These are phyloP conservation scores for Fusarium proliferatum DNA, from an alignment of 2,329 filamentous ascomycete species.

Conservation along the genomic window DNA sequence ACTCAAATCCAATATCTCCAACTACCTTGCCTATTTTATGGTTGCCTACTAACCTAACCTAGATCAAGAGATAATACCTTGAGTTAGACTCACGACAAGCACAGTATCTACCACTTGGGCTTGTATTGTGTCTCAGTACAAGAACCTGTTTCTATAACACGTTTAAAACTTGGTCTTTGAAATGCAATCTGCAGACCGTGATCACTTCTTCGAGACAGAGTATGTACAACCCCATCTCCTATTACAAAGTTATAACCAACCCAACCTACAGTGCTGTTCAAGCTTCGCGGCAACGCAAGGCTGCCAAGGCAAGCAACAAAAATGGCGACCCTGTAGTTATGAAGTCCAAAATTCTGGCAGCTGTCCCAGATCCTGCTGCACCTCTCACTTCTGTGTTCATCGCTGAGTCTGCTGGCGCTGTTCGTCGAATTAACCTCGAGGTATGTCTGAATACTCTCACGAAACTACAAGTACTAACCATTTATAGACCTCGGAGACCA, in stretches of 20 bases:
- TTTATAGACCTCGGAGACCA: constrained; percentile 47
- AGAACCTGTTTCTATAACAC: neutral
- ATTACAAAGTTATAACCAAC: neutral
- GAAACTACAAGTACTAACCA: constrained; percentile 8
- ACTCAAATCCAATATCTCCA: constrained; percentile 4
- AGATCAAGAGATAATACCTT: constrained; percentile 10
- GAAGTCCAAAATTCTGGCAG: constrained; percentile 86
- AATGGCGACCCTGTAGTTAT: constrained; percentile 84
- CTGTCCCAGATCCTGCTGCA: constrained; percentile 73
- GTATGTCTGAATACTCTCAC: constrained; percentile 58
- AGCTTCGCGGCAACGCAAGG: constrained; percentile 67
- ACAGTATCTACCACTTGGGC: neutral
- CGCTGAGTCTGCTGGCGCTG: constrained; percentile 86
- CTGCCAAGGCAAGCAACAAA: constrained; percentile 78
- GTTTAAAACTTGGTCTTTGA: constrained; percentile 35
- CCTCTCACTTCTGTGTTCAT: constrained; percentile 73
- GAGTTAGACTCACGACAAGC: neutral
- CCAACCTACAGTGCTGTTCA: constrained; percentile 58
- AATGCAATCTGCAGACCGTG: constrained; percentile 77
- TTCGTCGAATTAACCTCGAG: constrained; percentile 79
- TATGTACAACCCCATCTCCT: constrained; percentile 56
- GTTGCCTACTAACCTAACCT: constrained; percentile 29
- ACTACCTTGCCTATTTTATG: constrained; percentile 1
- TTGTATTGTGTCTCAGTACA: neutral
- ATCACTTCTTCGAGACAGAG: constrained; percentile 95